Evolutionary conservation across 2,329 filamentous ascomycete species (phyloP).

Genomic region (Clonostachys rosea): DNA sequence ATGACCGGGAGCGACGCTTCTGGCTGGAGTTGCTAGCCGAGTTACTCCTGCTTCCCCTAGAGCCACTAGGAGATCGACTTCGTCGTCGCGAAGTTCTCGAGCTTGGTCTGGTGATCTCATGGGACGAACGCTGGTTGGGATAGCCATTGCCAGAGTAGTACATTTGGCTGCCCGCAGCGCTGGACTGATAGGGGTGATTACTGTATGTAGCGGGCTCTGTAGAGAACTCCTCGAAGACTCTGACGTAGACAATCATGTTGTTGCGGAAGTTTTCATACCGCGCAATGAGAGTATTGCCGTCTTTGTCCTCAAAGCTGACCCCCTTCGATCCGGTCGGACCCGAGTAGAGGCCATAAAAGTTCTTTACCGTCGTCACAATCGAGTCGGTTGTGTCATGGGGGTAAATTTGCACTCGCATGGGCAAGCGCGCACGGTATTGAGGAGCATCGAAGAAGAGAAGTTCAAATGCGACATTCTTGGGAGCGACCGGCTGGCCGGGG

Average conservation of each 20-base stretch:
- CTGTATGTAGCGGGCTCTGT: constrained; percentile 39
- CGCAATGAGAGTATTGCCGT: constrained; percentile 87
- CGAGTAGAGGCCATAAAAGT: constrained; percentile 96
- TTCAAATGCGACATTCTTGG: constrained; percentile 78
- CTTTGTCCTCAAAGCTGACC: constrained; percentile 90
- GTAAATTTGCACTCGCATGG: constrained; percentile 87
- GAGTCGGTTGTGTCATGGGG: constrained; percentile 96
- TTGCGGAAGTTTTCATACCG: constrained; percentile 93
- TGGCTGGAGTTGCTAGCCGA: constrained; percentile 61
- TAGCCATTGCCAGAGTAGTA: constrained; percentile 52
- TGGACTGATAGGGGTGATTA: constrained; percentile 46
- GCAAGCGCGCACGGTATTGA: constrained; percentile 68
- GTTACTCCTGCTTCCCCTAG: constrained; percentile 69
- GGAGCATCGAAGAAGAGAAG: constrained; percentile 65
- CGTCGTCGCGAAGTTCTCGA: constrained; percentile 71
- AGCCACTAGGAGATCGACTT: constrained; percentile 68
- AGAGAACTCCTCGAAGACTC: constrained; percentile 65
- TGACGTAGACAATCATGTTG: constrained; percentile 90
- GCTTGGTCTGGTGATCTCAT: constrained; percentile 60
- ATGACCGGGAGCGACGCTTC: constrained; percentile 64
- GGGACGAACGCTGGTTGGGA: constrained; percentile 40
- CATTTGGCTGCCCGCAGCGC: constrained; percentile 42
- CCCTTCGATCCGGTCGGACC: constrained; percentile 65
- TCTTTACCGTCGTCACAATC: constrained; percentile 97
- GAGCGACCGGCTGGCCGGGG: constrained; percentile 40